Percentiles rank a stretch among this genome's conserved stretches.
phyloP scores from a whole-genome alignment of 768 basidiomycete species.

The Rhizopogon salebrosus region DNA sequence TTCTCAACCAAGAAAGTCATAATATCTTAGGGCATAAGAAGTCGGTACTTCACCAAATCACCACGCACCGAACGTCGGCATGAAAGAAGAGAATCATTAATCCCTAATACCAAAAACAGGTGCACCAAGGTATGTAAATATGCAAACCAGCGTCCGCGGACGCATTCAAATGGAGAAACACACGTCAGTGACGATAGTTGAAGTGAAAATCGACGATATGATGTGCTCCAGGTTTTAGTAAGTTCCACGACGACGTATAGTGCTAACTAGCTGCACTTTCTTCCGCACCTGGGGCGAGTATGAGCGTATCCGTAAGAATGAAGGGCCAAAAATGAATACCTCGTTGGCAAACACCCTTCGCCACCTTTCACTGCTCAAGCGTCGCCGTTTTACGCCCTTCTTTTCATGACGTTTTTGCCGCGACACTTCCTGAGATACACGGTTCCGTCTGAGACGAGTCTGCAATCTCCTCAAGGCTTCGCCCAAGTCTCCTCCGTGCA shows the following conservation, averaged over 20 bases:
- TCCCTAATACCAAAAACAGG: not conserved
- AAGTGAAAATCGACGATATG: not conserved
- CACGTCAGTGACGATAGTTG: not conserved
- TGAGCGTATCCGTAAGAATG: slow-evolving; percentile 9
- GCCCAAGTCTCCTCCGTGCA: slow-evolving; percentile 38
- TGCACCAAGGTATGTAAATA: not conserved
- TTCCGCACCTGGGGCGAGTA: slow-evolving; percentile 62
- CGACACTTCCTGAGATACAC: slow-evolving; percentile 45
- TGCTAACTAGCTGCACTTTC: slow-evolving; percentile 75
- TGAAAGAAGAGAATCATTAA: slow-evolving; percentile 2
- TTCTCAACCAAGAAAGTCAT: not conserved
- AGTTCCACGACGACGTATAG: slow-evolving; percentile 73
- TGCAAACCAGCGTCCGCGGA: not conserved
- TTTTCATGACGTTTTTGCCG: slow-evolving; percentile 68
- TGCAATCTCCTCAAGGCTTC: slow-evolving; percentile 47
- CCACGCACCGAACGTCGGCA: not conserved
- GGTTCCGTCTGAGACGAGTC: slow-evolving; percentile 48
- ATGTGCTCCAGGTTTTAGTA: slow-evolving; percentile 26
- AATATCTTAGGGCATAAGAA: not conserved
- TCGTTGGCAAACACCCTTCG: slow-evolving; percentile 74
- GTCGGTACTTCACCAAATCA: not conserved
- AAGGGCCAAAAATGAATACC: slow-evolving; percentile 36
- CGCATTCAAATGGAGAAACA: not conserved
- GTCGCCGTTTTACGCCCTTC: slow-evolving; percentile 72
- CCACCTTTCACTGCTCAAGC: slow-evolving; percentile 74